phyloP scores from a whole-genome alignment of 331 rosid genomes.

The Dryas integrifolia region DNA sequence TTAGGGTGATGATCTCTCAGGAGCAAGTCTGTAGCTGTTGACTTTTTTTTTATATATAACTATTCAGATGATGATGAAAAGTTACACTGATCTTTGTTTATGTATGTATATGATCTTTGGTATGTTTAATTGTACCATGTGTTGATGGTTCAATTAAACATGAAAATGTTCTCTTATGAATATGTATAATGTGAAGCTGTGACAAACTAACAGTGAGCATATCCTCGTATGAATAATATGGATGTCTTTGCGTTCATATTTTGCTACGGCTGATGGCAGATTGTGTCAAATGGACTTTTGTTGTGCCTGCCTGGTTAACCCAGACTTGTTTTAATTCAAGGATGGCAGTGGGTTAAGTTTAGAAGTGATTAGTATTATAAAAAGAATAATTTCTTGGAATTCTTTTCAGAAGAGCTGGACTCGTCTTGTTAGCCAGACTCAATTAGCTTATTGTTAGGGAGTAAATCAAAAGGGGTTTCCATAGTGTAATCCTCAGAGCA shows the following conservation, averaged over 20 bases:
- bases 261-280: neutral
- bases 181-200: neutral
- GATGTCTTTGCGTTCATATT: neutral
- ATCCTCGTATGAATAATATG: neutral
- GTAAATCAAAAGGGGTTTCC: too few species aligned
- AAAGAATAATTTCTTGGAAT: too few species aligned
- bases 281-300: neutral
- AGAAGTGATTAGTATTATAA: too few species aligned
- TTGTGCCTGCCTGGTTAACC: too few species aligned
- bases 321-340: too few species aligned
- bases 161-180: neutral
- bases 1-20: constrained; percentile 4
- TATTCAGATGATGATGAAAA: constrained; percentile 5
- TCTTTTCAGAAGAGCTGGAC: too few species aligned
- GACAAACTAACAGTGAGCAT: neutral
- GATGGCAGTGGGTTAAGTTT: too few species aligned
- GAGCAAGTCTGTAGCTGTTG: neutral
- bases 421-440: too few species aligned
- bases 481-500: too few species aligned
- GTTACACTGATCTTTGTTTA: neutral
- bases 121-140: neutral
- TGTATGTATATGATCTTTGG: neutral
- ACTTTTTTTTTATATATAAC: neutral
- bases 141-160: neutral
- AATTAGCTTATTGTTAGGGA: too few species aligned